phyloP scores from a whole-genome alignment of 805 yeast genomes.

The Yarrowia divulgata region DNA sequence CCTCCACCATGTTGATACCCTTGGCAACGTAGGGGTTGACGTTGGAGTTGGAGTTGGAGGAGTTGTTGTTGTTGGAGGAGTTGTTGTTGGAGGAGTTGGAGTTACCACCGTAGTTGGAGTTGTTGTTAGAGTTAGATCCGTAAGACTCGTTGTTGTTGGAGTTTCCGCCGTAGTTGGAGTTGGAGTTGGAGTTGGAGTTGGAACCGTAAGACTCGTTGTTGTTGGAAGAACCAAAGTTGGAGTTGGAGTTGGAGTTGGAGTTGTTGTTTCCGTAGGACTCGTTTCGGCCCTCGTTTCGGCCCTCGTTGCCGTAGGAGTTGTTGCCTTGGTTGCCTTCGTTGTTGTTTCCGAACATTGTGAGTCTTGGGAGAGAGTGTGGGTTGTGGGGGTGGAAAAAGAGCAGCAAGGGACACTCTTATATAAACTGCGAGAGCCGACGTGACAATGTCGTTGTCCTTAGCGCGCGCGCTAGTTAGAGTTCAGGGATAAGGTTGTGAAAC shows the following conservation, averaged over 20 bases:
- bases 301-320: neutral
- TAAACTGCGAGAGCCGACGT: neutral
- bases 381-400: neutral
- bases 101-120: neutral
- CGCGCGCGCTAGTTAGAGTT: neutral
- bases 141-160: neutral
- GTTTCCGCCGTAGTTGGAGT: conserved; percentile 11
- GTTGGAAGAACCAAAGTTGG: neutral
- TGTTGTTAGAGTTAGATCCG: conserved; percentile 1
- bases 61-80: conserved; percentile 6
- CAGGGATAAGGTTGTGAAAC: neutral
- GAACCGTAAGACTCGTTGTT: too few relatives aligned
- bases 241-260: conserved; percentile 12
- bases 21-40: conserved; percentile 38
- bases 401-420: conserved; percentile 3
- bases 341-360: conserved; percentile 1
- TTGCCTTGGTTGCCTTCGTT: too few relatives aligned
- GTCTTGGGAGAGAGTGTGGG: neutral
- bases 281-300: too few relatives aligned
- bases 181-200: conserved; percentile 16
- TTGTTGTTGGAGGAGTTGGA: too few relatives aligned
- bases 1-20: conserved; percentile 37
- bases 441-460: neutral
- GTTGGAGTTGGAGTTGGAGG: conserved; percentile 29
- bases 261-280: conserved; percentile 6